Evolutionary conservation across 306 rosid genomes (phyloP), one percentile per base, ranked within the genome.

Genomic region (Glycine tomentella): DNA sequence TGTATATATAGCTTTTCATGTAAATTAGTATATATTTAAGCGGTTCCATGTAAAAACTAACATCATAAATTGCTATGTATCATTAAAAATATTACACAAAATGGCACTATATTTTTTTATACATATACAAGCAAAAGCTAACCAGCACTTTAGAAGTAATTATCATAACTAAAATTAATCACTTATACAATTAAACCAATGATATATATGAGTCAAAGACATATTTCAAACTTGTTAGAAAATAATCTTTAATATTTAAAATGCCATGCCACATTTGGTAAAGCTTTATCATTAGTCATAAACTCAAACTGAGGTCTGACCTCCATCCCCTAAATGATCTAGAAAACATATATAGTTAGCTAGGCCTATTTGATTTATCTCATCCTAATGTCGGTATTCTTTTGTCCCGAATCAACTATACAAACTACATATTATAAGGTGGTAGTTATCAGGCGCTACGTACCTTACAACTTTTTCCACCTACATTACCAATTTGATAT

Each of bases 371-470:
- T 61, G 67, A 36, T 80, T n/a, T n/a, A n/a, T n/a, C n/a, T n/a
- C n/a, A n/a, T n/a, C n/a, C n/a, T n/a, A n/a, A n/a, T n/a, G n/a
- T n/a, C n/a, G n/a, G n/a, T n/a, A n/a, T n/a, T n/a, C n/a, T n/a
- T n/a, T n/a, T n/a, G n/a, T n/a, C n/a, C n/a, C n/a, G n/a, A n/a
- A n/a, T n/a, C n/a, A n/a, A n/a, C n/a, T n/a, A n/a, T 75, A 69
- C 76, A 68, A 74, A 51, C 69, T 84, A 74, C 69, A 80, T 68
- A 56, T 69, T 80, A 70, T 76, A 80, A 51, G 51, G 75, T 53
- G 71, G 76, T 69, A 14, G 80, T 69, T 86, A 44, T 75, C 2
- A 80, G 53, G 56, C 75, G 0, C 69, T 55, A 25, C 31, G 31
- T 25, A 71, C 62, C 55, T 25, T 79, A 80, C 84, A 75, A 72